Base-by-base conservation (phyloP, 2,329 filamentous ascomycete species). In the Xylaria arbuscula region DNA sequence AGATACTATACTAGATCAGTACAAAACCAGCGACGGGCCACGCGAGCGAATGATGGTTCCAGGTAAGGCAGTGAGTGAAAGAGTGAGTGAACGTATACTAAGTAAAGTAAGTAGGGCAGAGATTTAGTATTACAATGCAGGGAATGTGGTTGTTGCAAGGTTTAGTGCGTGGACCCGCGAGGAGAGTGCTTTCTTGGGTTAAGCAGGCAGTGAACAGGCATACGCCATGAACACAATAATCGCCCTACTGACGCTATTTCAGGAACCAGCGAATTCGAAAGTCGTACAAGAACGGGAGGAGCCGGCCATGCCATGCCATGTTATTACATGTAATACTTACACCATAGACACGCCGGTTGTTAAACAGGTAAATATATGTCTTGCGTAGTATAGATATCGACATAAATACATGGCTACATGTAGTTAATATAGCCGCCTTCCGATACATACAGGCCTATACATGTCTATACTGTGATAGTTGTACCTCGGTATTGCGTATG, bases 171-270 rank as follows among this genome's bases (percentile, higher is more conserved):
- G 50, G 50, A 53, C 28, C 50, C 24, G 13, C 15, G 28, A 28
- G 24, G 1, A 51, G 28, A 28, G 28, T 28, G 28, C 28, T 28
- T 28, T 28, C 28, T 28, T 28, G 28, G 32, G 28, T 10, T 34
- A 34, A n/a, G 28, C 15, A 53, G 28, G 28, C 28, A 6, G 48
- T 32, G 32, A 2, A 13, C 7, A 48, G 19, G n/a, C 19, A 50
- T 3, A 50, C 24, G 13, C 19, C 22, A 8, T 51, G 22, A 28
- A 51, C 17, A 54, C 28, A 53, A 53, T n/a, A n/a, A 36, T 32
- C 22, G 7, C 34, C 7, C 5, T 47, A n/a, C 59, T 62, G 57
- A 69, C 58, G 58, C 62, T 66, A 69, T 69, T 62, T 57, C 63
- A 62, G 55, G 59, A 66, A 62, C 56, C 60, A 56, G 34, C 59